These are phyloP conservation scores for Testicularia cyperi DNA, from an alignment of 1,284 basidiomycete genomes.

Conservation along the genomic window DNA sequence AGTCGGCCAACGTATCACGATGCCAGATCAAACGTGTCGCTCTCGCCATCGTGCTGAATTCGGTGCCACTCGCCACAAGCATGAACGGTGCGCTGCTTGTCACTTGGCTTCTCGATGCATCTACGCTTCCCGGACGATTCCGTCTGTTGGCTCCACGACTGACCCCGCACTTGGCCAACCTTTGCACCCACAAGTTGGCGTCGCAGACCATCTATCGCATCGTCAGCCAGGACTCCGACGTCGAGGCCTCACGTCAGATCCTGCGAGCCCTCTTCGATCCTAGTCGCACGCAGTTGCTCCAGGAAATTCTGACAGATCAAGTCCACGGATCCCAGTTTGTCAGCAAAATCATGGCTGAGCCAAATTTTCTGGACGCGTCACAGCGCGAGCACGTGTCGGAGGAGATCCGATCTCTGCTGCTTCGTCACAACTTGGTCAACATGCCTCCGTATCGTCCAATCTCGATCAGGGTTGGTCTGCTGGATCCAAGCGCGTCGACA, in stretches of 20 bases:
- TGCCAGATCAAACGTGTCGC: slow-evolving; percentile 77
- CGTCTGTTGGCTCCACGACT: slow-evolving; percentile 89
- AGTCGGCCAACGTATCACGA: slow-evolving; percentile 72
- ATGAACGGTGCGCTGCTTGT: slow-evolving; percentile 92
- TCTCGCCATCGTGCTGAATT: slow-evolving; percentile 90
- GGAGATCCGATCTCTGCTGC: slow-evolving; percentile 44
- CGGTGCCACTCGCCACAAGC: slow-evolving; percentile 94
- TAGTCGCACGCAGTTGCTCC: slow-evolving; percentile 79
- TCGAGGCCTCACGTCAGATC: slow-evolving; percentile 52
- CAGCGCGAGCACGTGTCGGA: slow-evolving; percentile 75
- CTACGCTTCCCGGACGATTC: slow-evolving; percentile 87
- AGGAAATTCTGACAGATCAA: slow-evolving; percentile 73
- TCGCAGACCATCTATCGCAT: slow-evolving; percentile 83
- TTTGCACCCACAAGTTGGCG: slow-evolving; percentile 97
- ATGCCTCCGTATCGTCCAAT: slow-evolving; percentile 76
- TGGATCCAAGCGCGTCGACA: no score
- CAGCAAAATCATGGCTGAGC: slow-evolving; percentile 78
- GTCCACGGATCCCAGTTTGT: slow-evolving; percentile 86
- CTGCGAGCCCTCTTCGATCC: slow-evolving; percentile 62
- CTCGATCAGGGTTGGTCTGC: slow-evolving; percentile 86
- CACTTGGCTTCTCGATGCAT: slow-evolving; percentile 95
- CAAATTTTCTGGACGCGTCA: slow-evolving; percentile 65
- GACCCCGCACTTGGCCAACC: slow-evolving; percentile 88
- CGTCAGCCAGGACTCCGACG: slow-evolving; percentile 59
- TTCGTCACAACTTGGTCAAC: slow-evolving; percentile 42